These are phyloP conservation scores for Dactylellina cionopaga DNA, from an alignment of 2,329 filamentous ascomycete species.

Conservation along the genomic window DNA sequence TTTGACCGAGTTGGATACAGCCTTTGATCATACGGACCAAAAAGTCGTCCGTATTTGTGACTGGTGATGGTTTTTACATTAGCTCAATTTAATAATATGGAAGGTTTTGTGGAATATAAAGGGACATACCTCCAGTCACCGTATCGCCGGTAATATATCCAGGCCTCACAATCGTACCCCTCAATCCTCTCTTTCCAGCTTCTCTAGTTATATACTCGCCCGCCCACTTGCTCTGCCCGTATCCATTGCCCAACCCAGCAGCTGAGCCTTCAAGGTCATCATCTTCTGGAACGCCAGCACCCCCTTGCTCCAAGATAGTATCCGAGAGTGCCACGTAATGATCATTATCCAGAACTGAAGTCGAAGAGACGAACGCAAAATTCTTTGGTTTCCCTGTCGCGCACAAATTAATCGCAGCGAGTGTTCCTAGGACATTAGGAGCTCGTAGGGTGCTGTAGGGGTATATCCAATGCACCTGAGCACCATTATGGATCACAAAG, in stretches of 20 bases:
- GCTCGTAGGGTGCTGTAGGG: slow-evolving; percentile 76
- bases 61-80: slow-evolving; percentile 56
- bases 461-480: slow-evolving; percentile 81
- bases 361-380: slow-evolving; percentile 84
- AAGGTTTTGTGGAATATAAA: background rate
- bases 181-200: slow-evolving; percentile 79
- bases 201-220: slow-evolving; percentile 77
- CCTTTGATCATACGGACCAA: slow-evolving; percentile 86
- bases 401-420: slow-evolving; percentile 80
- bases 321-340: slow-evolving; percentile 80
- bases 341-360: slow-evolving; percentile 81
- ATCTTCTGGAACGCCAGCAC: slow-evolving; percentile 74
- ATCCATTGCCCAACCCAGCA: slow-evolving; percentile 82
- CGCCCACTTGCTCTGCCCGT: slow-evolving; percentile 92
- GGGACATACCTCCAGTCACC: slow-evolving; percentile 67
- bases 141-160: slow-evolving; percentile 85
- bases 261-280: slow-evolving; percentile 82
- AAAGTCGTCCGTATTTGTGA: slow-evolving; percentile 87
- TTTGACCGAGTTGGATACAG: slow-evolving; percentile 78
- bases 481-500: slow-evolving; percentile 83
- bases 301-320: slow-evolving; percentile 69
- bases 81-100: background rate
- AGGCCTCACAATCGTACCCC: slow-evolving; percentile 79
- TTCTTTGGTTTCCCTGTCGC: slow-evolving; percentile 79
- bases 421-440: slow-evolving; percentile 82